Conservation (phyloP, 305 asterid genomes). For the Euphrasia arctica region DNA sequence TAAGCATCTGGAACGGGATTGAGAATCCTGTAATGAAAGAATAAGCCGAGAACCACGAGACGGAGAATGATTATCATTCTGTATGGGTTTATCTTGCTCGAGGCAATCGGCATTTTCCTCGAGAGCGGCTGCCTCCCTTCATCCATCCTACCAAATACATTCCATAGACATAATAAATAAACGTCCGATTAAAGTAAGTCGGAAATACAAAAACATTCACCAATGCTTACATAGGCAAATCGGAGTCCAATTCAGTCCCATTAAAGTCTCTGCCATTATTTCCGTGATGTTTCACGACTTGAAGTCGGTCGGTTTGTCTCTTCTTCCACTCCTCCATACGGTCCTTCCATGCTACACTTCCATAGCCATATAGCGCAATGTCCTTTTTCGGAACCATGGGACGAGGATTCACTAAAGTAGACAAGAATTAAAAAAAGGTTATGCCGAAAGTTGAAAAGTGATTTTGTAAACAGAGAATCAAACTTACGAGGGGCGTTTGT, state of each 20-base stretch:
- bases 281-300: constrained; percentile 63
- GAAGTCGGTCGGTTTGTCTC: constrained; percentile 63
- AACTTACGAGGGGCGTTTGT: constrained; percentile 44
- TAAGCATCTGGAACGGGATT: constrained; percentile 44
- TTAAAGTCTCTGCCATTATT: constrained; percentile 13
- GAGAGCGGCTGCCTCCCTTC: constrained; percentile 23
- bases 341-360: constrained; percentile 96
- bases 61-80: constrained; percentile 17
- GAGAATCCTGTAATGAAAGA: constrained; percentile 23
- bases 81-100: constrained; percentile 21
- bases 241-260: constrained; percentile 42
- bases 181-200: too few relatives aligned
- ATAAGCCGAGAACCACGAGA: constrained; percentile 20
- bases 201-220: too few relatives aligned
- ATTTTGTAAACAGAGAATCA: too few relatives aligned
- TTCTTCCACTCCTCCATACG: constrained; percentile 88
- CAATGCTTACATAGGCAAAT: constrained; percentile 71
- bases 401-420: constrained; percentile 51
- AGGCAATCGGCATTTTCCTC: constrained; percentile 18
- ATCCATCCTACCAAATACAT: constrained; percentile 11
- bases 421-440: constrained; percentile 7
- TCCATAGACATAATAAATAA: too few relatives aligned
- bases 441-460: too few relatives aligned
- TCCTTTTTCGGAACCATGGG: constrained; percentile 86
- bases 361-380: constrained; percentile 72